Evolutionary conservation across 2,329 filamentous ascomycete species (phyloP), one percentile per base, ranked within the genome.

Genomic region (Paecilomyces fulvus): DNA sequence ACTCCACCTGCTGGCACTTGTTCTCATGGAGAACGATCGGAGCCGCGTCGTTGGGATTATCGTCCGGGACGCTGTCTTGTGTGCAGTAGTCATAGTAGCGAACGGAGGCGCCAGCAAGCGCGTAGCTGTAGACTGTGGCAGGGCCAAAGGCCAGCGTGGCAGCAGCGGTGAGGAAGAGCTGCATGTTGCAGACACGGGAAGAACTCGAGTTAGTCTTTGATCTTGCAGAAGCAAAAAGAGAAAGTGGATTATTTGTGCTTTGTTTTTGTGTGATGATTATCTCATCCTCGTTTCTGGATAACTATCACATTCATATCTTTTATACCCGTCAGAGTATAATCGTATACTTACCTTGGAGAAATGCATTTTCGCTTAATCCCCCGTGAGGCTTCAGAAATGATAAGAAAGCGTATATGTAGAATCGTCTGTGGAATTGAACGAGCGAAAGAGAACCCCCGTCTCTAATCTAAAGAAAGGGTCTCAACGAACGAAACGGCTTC

Each of bases 101-200:
- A n/a, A 61, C 21, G 21, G 48, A 17, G 37, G 60, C 59, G 14
- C 56, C 30, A 23, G 58, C 61, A 23, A 61, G 53, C 10, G 49
- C 55, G 57, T 60, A 61, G 25, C 58, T 56, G 48, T 57, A 54
- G 12, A 60, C 56, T 10, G 56, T 49, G 20, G 48, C 21, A 28
- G 48, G 48, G 14, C 48, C 58, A 21, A 61, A 43, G 37, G 59
- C 55, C 12, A 63, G 33, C 21, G 48, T 49, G 21, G 60, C 48
- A 25, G 59, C 52, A 33, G 58, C 59, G 31, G 59, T 20, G 49
- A 49, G 20, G 49, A 63, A 33, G 52, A 58, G 33, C 59, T 60
- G 25, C 8, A 20, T 12, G 21, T 49, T 49, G 20, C 48, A 10
- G 12, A 49, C 12, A 20, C 48, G 20, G 48, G 37, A 17, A 20